Evolutionary conservation across 805 yeast genomes (phyloP).

Genomic region (Komagataella pseudopastoris): DNA sequence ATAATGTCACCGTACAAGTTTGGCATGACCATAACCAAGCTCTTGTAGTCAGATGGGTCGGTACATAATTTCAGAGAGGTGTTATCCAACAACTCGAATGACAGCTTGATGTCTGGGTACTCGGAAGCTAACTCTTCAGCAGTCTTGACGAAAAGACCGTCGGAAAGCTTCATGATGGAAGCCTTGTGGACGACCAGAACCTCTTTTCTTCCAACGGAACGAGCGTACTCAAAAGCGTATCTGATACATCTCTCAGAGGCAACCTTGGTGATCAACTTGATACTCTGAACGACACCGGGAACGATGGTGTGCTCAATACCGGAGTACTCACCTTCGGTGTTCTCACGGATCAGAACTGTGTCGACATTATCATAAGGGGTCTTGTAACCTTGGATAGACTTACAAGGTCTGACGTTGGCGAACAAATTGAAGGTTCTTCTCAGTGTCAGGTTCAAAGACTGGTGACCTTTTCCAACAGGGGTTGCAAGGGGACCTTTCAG

Average conservation of each 20-base stretch:
- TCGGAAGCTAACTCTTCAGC: constrained; percentile 84
- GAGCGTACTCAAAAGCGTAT: constrained; percentile 95
- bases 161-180: constrained; percentile 94
- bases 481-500: constrained; percentile 98
- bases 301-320: constrained; percentile 98
- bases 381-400: constrained; percentile 83
- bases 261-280: constrained; percentile 90
- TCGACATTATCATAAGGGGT: constrained; percentile 86
- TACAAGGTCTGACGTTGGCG: constrained; percentile 97
- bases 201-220: constrained; percentile 74
- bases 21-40: constrained; percentile 93
- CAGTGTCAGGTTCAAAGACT: constrained; percentile 90
- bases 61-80: constrained; percentile 83
- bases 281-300: constrained; percentile 97
- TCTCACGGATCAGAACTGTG: constrained; percentile 94
- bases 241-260: constrained; percentile 95
- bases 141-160: constrained; percentile 88
- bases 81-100: constrained; percentile 87
- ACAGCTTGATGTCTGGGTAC: constrained; percentile 80
- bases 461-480: constrained; percentile 98
- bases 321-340: constrained; percentile 98
- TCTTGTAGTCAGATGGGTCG: constrained; percentile 78
- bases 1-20: constrained; percentile 98
- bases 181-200: constrained; percentile 96
- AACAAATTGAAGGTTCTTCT: constrained; percentile 94